phyloP scores from a whole-genome alignment of 371 early-diverging fungal species.

The Rhizopus arrhizus region DNA sequence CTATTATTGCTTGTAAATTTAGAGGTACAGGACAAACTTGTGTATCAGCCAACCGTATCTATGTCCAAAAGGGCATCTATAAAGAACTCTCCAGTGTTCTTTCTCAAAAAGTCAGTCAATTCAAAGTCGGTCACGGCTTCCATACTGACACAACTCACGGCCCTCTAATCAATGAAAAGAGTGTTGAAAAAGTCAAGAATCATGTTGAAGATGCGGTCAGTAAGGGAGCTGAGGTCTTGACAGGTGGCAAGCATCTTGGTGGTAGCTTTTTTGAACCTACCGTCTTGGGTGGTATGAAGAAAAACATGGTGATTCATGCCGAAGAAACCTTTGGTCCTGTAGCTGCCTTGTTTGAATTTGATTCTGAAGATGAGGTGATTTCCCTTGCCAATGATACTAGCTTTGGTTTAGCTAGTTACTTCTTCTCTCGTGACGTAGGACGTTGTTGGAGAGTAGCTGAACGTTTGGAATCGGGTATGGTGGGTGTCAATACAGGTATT shows the following conservation, averaged over 20 bases:
- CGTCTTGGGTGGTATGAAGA: conserved; percentile 63
- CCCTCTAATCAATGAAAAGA: conserved; percentile 75
- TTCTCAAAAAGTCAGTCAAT: conserved; percentile 55
- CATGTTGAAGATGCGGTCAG: conserved; percentile 74
- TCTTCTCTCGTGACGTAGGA: conserved; percentile 75
- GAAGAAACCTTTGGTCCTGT: conserved; percentile 87
- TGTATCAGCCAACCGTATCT: conserved; percentile 86
- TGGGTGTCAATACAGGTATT: conserved; percentile 82
- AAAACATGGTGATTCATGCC: conserved; percentile 60
- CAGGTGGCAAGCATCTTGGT: conserved; percentile 58
- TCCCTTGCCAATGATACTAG: conserved; percentile 71
- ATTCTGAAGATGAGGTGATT: conserved; percentile 73
- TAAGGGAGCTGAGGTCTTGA: conserved; percentile 67
- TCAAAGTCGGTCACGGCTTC: conserved; percentile 75
- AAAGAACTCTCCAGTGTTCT: conserved; percentile 66
- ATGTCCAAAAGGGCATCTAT: conserved; percentile 77
- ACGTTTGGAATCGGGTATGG: conserved; percentile 85
- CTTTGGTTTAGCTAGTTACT: conserved; percentile 85
- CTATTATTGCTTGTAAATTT: conserved; percentile 76
- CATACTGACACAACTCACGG: conserved; percentile 64
- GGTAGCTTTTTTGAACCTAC: conserved; percentile 78
- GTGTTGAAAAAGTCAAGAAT: conserved; percentile 67
- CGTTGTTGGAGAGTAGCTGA: conserved; percentile 84
- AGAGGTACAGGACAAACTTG: conserved; percentile 88
- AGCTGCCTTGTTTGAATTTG: conserved; percentile 69